Percentiles rank a stretch among this genome's conserved stretches.
These are phyloP conservation scores for Serpula lacrymans DNA, from an alignment of 768 basidiomycete genomes.

Conservation along the genomic window DNA sequence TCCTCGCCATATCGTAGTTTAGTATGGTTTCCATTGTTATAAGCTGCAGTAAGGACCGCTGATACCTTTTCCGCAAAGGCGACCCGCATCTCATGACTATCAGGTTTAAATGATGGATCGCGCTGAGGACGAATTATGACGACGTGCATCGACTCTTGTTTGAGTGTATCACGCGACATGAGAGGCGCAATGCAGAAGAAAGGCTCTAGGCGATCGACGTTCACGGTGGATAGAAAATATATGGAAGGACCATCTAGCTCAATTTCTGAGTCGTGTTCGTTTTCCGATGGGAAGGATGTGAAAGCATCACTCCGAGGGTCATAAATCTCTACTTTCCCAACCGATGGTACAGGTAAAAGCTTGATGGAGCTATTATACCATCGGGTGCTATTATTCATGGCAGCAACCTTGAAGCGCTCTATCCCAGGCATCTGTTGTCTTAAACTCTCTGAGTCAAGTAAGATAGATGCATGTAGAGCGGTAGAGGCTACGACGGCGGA, in stretches of 20 bases:
- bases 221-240: slow-evolving; percentile 81
- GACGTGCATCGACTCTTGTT: slow-evolving; percentile 59
- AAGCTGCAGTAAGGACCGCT: slow-evolving; percentile 63
- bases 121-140: slow-evolving; percentile 71
- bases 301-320: slow-evolving; percentile 50
- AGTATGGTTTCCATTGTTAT: slow-evolving; percentile 72
- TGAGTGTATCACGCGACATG: slow-evolving; percentile 41
- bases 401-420: slow-evolving; percentile 87
- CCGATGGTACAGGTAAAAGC: slow-evolving; percentile 45
- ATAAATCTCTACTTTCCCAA: slow-evolving; percentile 54
- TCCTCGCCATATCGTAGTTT: slow-evolving; percentile 49
- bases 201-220: slow-evolving; percentile 85
- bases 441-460: slow-evolving; percentile 77
- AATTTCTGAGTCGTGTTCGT: slow-evolving; percentile 33
- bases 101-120: slow-evolving; percentile 43
- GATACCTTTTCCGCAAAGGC: slow-evolving; percentile 53
- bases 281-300: slow-evolving; percentile 35
- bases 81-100: slow-evolving; percentile 41
- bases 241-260: slow-evolving; percentile 73
- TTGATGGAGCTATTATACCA: slow-evolving; percentile 66
- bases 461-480: slow-evolving; percentile 79
- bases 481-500: slow-evolving; percentile 89
- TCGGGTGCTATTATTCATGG: slow-evolving; percentile 63
- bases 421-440: slow-evolving; percentile 68
- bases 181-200: slow-evolving; percentile 75